A percentile compares a stretch with the other conserved stretches of the same genome.
These are phyloP conservation scores for Areca catechu DNA, from an alignment of 176 grass and related monocot genomes.

Conservation along the genomic window DNA sequence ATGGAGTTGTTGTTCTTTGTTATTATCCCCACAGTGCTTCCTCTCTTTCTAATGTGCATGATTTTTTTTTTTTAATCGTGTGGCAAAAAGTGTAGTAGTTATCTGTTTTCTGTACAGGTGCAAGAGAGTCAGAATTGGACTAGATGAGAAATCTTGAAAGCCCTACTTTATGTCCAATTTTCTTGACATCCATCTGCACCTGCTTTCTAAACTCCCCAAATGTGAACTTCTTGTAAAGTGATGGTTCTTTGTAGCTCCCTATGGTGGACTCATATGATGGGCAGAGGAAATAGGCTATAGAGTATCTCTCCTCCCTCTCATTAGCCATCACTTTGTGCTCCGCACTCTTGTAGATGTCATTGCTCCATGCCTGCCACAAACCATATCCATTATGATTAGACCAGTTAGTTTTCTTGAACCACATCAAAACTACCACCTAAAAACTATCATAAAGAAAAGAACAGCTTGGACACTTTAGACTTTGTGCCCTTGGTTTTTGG, in stretches of 20 bases:
- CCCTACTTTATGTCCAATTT: constrained; percentile 50
- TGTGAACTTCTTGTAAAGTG: constrained; percentile 61
- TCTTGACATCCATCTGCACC: constrained; percentile 65
- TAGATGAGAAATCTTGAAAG: constrained; percentile 55
- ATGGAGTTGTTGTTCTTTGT: too few relatives aligned
- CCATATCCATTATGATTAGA: background rate
- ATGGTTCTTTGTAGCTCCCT: constrained; percentile 42
- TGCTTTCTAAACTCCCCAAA: constrained; percentile 70
- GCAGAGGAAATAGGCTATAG: constrained; percentile 71
- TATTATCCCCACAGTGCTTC: too few relatives aligned
- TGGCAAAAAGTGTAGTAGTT: too few relatives aligned
- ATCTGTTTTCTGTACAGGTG: too few relatives aligned
- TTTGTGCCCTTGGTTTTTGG: too few relatives aligned
- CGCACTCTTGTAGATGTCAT: constrained; percentile 77
- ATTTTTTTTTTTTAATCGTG: too few relatives aligned
- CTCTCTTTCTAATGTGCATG: too few relatives aligned
- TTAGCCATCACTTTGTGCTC: constrained; percentile 72
- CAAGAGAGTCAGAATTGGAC: background rate
- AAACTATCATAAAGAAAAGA: too few relatives aligned
- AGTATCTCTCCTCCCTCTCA: constrained; percentile 54
- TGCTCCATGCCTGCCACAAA: constrained; percentile 79
- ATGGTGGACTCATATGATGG: constrained; percentile 65
- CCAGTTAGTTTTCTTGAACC: too few relatives aligned
- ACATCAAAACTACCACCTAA: too few relatives aligned
- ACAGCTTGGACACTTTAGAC: too few relatives aligned